Percentiles rank a stretch among this genome's conserved stretches.
Conservation (phyloP, 2,329 filamentous ascomycete genomes). For the Blastomyces silverae region DNA sequence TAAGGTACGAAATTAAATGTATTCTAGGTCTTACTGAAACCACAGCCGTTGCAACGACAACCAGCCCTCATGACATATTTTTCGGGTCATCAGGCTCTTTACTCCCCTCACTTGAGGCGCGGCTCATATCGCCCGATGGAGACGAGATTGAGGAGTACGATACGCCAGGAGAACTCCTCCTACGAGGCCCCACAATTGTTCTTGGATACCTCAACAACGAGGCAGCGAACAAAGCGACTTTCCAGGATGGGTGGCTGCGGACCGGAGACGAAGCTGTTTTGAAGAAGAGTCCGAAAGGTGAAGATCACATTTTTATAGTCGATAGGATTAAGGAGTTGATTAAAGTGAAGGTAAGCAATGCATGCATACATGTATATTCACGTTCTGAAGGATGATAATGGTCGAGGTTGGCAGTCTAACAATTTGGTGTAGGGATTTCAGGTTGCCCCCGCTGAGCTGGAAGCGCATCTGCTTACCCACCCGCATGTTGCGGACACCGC, state of each 20-base stretch:
- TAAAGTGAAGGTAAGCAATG: slow-evolving; percentile 23
- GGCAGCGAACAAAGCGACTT: slow-evolving; percentile 68
- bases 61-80: slow-evolving; percentile 51
- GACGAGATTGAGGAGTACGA: slow-evolving; percentile 60
- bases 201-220: slow-evolving; percentile 76
- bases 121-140: slow-evolving; percentile 58
- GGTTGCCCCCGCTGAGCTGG: slow-evolving; percentile 46
- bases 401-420: not conserved
- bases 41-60: slow-evolving; percentile 53
- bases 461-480: slow-evolving; percentile 41
- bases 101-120: slow-evolving; percentile 53
- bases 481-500: slow-evolving; percentile 40
- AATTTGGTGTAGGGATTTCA: slow-evolving; percentile 38
- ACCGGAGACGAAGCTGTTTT: slow-evolving; percentile 26
- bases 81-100: slow-evolving; percentile 62
- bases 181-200: slow-evolving; percentile 64
- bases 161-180: slow-evolving; percentile 65
- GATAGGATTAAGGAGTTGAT: slow-evolving; percentile 35
- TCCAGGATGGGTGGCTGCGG: slow-evolving; percentile 34
- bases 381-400: not conserved
- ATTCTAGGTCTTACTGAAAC: slow-evolving; percentile 59
- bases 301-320: slow-evolving; percentile 37
- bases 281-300: slow-evolving; percentile 18
- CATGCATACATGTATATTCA: not conserved
- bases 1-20: not conserved